Percentiles rank a stretch among this genome's conserved stretches.
These are phyloP conservation scores for Neoboletus subvelutipes DNA, from an alignment of 768 basidiomycete species.

Conservation along the genomic window DNA sequence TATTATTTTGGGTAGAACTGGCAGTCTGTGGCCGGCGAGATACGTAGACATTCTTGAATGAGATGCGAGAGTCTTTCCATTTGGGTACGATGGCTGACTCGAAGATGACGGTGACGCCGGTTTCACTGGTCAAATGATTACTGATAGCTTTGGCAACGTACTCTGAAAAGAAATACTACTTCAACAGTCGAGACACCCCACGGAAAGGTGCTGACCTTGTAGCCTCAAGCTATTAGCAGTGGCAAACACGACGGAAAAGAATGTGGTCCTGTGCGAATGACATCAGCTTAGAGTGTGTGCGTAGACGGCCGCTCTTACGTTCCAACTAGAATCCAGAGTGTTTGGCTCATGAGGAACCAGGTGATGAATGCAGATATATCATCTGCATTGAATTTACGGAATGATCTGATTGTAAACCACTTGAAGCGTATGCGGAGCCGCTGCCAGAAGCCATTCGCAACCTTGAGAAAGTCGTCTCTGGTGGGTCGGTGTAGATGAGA, in stretches of 20 bases:
- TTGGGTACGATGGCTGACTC: conserved; percentile 98
- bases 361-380: conserved; percentile 96
- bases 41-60: conserved; percentile 95
- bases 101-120: conserved; percentile 92
- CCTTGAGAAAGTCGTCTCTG: conserved; percentile 83
- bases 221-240: conserved; percentile 83
- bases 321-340: conserved; percentile 92
- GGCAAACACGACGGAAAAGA: conserved; percentile 91
- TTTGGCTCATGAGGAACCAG: conserved; percentile 95
- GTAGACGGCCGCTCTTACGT: conserved; percentile 34
- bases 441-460: conserved; percentile 89
- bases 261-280: conserved; percentile 67
- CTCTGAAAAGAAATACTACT: conserved; percentile 42
- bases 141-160: conserved; percentile 87
- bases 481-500: conserved; percentile 80
- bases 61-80: conserved; percentile 94
- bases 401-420: conserved; percentile 95
- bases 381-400: conserved; percentile 92
- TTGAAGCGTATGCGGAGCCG: conserved; percentile 89
- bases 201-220: conserved; percentile 54
- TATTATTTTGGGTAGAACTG: conserved; percentile 16
- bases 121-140: conserved; percentile 89
- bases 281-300: neutral
- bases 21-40: conserved; percentile 64
- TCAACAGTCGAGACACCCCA: neutral